phyloP scores from a whole-genome alignment of 805 yeast species.

The Candida morakotiae region DNA sequence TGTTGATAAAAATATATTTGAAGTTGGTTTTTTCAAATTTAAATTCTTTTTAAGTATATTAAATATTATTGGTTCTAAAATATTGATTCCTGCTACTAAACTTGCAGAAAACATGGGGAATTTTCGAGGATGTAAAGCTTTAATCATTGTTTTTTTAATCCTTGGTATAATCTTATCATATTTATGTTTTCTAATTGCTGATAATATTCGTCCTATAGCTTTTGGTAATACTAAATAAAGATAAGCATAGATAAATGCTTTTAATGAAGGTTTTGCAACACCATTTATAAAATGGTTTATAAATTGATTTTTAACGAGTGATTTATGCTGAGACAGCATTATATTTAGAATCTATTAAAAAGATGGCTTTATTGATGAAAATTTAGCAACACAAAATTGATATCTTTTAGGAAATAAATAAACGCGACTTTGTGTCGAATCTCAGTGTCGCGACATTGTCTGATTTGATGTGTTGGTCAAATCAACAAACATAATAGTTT shows the following conservation, averaged over 20 bases:
- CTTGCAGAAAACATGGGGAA: constrained; percentile 33
- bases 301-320: background rate
- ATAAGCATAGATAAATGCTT: constrained; percentile 32
- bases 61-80: constrained; percentile 23
- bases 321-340: background rate
- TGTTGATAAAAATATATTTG: constrained; percentile 17
- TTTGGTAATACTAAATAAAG: constrained; percentile 32
- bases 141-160: constrained; percentile 14
- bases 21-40: constrained; percentile 4
- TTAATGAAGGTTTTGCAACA: constrained; percentile 23
- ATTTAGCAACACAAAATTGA: background rate
- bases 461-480: constrained; percentile 5
- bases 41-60: constrained; percentile 5
- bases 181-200: constrained; percentile 13
- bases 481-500: constrained; percentile 2
- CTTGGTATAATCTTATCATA: constrained; percentile 14
- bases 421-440: too few species aligned
- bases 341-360: background rate
- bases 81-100: constrained; percentile 27
- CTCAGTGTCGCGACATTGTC: constrained; percentile 1
- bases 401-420: too few species aligned
- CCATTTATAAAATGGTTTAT: constrained; percentile 2
- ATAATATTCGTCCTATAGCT: constrained; percentile 13
- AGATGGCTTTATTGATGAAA: too few species aligned
- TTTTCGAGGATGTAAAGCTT: constrained; percentile 25